These are phyloP conservation scores for Aspergillus glaucus DNA, from an alignment of 2,329 filamentous ascomycete species.

Conservation along the genomic window DNA sequence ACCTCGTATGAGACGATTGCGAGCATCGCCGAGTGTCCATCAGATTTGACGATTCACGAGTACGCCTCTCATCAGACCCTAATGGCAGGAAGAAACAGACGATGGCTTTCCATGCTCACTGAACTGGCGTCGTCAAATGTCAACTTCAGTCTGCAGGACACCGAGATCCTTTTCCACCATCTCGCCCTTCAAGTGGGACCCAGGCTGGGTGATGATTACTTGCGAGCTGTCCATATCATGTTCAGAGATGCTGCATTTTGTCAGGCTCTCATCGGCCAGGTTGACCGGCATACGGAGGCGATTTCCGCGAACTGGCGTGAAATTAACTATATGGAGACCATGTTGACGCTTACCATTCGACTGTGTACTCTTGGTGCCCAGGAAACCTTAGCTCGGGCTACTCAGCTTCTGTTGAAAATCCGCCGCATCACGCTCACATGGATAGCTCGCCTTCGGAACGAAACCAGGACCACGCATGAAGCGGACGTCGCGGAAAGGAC, in stretches of 20 bases:
- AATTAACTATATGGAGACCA: conserved; percentile 49
- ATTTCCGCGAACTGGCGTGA: conserved; percentile 57
- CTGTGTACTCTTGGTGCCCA: conserved; percentile 23
- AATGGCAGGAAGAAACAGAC: conserved; percentile 36
- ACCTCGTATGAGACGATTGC: conserved; percentile 47
- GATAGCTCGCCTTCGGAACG: conserved; percentile 43
- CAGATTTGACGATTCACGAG: conserved; percentile 43
- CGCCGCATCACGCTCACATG: conserved; percentile 45
- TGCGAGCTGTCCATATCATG: conserved; percentile 45
- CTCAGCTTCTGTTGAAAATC: conserved; percentile 35
- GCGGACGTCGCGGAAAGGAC: conserved; percentile 32
- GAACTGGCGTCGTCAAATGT: conserved; percentile 51
- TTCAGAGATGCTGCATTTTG: conserved; percentile 51
- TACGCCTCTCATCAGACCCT: conserved; percentile 44
- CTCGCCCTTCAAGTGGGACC: conserved; percentile 54
- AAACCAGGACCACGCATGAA: conserved; percentile 38
- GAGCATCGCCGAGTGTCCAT: conserved; percentile 42
- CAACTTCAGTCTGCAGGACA: conserved; percentile 54
- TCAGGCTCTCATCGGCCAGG: conserved; percentile 40
- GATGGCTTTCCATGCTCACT: conserved; percentile 45
- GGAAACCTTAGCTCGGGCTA: conserved; percentile 5
- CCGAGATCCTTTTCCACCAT: conserved; percentile 45
- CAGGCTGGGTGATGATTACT: conserved; percentile 16
- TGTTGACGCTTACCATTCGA: conserved; percentile 49
- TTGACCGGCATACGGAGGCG: conserved; percentile 40